These are phyloP conservation scores for Biscogniauxia marginata DNA, from an alignment of 2,329 filamentous ascomycete species.

Conservation along the genomic window DNA sequence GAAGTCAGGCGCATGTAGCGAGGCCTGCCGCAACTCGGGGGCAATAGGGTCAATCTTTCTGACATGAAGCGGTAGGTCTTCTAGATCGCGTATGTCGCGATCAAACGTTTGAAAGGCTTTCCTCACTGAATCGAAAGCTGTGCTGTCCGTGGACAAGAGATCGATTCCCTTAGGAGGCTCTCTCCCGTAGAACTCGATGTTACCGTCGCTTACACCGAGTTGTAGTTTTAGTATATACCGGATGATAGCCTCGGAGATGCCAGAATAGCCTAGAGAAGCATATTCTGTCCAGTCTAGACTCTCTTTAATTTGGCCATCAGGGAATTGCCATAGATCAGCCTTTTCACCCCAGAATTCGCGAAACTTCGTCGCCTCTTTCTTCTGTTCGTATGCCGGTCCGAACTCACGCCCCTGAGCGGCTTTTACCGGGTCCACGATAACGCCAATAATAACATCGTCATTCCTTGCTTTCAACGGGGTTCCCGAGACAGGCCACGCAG, in stretches of 20 bases:
- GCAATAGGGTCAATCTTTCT: conserved; percentile 75
- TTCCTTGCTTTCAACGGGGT: conserved; percentile 31
- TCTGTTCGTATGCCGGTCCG: conserved; percentile 82
- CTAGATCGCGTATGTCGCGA: conserved; percentile 71
- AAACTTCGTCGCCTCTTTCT: conserved; percentile 77
- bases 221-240: conserved; percentile 69
- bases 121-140: conserved; percentile 66
- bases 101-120: conserved; percentile 73
- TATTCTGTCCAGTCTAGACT: conserved; percentile 80
- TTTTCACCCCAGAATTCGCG: conserved; percentile 94
- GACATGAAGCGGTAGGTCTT: conserved; percentile 84
- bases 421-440: conserved; percentile 72
- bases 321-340: conserved; percentile 89
- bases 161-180: conserved; percentile 50
- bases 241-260: conserved; percentile 78
- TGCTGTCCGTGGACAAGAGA: conserved; percentile 46
- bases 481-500: conserved; percentile 48
- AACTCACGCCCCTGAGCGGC: conserved; percentile 78
- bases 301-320: conserved; percentile 90
- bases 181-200: conserved; percentile 51
- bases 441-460: conserved; percentile 57
- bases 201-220: conserved; percentile 57
- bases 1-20: conserved; percentile 52
- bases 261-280: conserved; percentile 46
- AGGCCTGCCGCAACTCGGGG: conserved; percentile 72